Percentiles rank a stretch among this genome's conserved stretches.
Evolutionary conservation across 2,329 filamentous ascomycete genomes (phyloP).

Genomic region (Neoarthrinium moseri): DNA sequence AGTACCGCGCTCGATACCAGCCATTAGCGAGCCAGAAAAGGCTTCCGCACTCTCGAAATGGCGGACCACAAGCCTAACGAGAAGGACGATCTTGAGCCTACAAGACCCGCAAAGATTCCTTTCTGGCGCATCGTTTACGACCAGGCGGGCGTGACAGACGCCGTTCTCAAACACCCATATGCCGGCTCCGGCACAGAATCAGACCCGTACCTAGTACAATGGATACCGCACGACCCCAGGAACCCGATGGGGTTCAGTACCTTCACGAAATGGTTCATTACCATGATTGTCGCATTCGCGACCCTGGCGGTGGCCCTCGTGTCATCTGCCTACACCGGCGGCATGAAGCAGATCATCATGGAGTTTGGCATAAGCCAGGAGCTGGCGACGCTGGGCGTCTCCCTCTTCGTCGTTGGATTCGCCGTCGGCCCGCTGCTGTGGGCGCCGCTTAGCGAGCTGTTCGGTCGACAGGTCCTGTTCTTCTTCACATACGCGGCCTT

Average conservation of each 20-base stretch:
- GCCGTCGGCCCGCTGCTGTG: constrained; percentile 62
- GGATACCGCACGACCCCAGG: constrained; percentile 5
- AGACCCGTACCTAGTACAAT: constrained; percentile 5
- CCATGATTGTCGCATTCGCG: constrained; percentile 3
- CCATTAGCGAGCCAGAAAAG: not conserved
- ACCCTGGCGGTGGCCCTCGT: constrained; percentile 7
- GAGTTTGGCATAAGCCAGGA: constrained; percentile 45
- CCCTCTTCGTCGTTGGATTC: constrained; percentile 64
- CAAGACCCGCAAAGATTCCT: constrained; percentile 6
- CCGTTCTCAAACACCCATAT: constrained; percentile 39
- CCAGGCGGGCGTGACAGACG: constrained; percentile 53
- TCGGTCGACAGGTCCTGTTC: constrained; percentile 55
- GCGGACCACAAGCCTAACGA: not conserved
- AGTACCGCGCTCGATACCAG: no score
- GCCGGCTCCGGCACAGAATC: constrained; percentile 5
- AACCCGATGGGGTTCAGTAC: constrained; percentile 4
- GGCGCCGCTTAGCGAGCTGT: constrained; percentile 64
- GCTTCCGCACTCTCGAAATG: not conserved
- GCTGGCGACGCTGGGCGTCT: constrained; percentile 60
- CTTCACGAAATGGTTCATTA: constrained; percentile 6
- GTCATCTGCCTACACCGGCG: constrained; percentile 61
- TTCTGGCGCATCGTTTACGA: constrained; percentile 39
- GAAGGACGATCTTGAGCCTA: constrained; percentile 1
- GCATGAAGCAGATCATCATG: constrained; percentile 46
- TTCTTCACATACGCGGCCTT: constrained; percentile 52